phyloP scores from a whole-genome alignment of 1,284 basidiomycete genomes.

The Hymenochaete sp. region DNA sequence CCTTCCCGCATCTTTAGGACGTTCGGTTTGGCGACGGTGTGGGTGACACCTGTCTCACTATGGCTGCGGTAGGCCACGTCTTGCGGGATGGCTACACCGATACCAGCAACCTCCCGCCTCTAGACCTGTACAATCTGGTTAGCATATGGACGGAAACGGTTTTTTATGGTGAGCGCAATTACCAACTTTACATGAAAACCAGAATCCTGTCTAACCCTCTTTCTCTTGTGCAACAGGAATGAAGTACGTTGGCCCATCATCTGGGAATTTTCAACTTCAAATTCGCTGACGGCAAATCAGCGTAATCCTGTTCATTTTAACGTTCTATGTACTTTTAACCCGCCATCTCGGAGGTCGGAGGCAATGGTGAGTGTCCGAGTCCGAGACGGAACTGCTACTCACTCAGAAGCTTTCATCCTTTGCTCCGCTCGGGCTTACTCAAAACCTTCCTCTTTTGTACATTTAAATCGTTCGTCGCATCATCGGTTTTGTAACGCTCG shows the following conservation, averaged over 20 bases:
- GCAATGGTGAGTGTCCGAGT: no score
- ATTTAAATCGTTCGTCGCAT: not conserved
- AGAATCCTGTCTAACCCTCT: not conserved
- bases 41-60: no score
- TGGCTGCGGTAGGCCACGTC: no score
- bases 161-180: conserved; percentile 1
- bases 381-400: no score
- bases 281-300: not conserved
- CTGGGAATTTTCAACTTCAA: not conserved
- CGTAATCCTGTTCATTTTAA: not conserved
- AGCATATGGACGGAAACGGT: conserved; percentile 2
- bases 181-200: not conserved
- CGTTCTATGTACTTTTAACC: not conserved
- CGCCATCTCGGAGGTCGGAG: not conserved
- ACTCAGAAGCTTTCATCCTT: no score
- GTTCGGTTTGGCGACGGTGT: no score
- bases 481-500: not conserved
- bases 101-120: conserved; percentile 4
- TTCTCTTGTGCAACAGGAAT: not conserved
- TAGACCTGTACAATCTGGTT: conserved; percentile 1
- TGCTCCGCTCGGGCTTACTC: no score
- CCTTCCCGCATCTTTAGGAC: no score
- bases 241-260: not conserved
- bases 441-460: not conserved
- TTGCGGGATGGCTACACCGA: no score